A percentile compares a stretch with the other conserved stretches of the same genome.
Evolutionary conservation across 1,284 basidiomycete genomes (phyloP).

Genomic region (Apiotrichum mycotoxinovorans): DNA sequence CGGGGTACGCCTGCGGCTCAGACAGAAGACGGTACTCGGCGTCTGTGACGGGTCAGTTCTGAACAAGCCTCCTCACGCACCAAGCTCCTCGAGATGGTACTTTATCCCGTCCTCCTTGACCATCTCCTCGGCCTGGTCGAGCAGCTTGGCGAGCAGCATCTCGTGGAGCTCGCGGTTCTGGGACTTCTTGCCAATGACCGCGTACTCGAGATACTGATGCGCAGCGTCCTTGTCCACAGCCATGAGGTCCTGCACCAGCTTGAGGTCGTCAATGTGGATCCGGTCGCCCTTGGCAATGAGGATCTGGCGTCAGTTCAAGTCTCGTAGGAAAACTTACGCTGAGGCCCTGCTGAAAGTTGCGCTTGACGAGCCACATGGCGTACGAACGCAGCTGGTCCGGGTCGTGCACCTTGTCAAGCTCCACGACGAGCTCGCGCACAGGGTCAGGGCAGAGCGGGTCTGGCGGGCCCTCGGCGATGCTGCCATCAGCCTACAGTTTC

Average conservation of each 20-base stretch:
- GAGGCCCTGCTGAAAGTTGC: conserved; percentile 66
- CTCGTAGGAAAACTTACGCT: conserved; percentile 54
- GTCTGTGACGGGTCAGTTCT: conserved; percentile 25
- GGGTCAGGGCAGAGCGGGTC: conserved; percentile 69
- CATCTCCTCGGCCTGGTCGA: conserved; percentile 31
- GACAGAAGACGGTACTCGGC: conserved; percentile 42
- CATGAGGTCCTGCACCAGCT: conserved; percentile 43
- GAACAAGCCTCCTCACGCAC: conserved; percentile 20
- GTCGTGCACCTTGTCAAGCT: conserved; percentile 63
- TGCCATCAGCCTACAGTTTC: conserved; percentile 46
- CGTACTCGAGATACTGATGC: conserved; percentile 69
- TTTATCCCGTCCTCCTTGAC: conserved; percentile 45
- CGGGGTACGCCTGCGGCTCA: conserved; percentile 37
- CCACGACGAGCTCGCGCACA: conserved; percentile 61
- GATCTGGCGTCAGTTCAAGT: conserved; percentile 40
- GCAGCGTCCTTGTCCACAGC: conserved; percentile 55
- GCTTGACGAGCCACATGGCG: conserved; percentile 73
- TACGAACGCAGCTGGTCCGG: conserved; percentile 64
- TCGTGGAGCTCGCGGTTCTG: conserved; percentile 38
- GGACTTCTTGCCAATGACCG: conserved; percentile 65
- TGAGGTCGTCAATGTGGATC: conserved; percentile 55
- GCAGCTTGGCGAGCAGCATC: conserved; percentile 30
- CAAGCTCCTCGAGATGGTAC: conserved; percentile 49
- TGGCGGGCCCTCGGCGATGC: conserved; percentile 66
- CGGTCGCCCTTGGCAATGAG: conserved; percentile 52